Evolutionary conservation across 768 basidiomycete species (phyloP), one percentile per base, ranked within the genome.

Genomic region (Phanerochaete carnosa): DNA sequence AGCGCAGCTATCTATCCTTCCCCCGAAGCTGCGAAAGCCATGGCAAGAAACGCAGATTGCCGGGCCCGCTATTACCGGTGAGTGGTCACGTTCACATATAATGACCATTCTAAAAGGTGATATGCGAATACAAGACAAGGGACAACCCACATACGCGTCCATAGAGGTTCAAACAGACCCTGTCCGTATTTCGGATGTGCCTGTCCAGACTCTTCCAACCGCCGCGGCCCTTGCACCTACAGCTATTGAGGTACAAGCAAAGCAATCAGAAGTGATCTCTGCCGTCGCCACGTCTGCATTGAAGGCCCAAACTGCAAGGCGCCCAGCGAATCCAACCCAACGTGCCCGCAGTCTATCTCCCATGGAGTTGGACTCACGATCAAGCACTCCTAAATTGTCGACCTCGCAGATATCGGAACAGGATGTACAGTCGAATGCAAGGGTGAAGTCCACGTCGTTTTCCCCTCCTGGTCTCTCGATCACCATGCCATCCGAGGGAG

Each of bases 11-110:
- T 30, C 46, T 22, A 56, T 74, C n/a, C 50, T 87, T 29, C 85
- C 85, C 46, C 86, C 86, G 25, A 87, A 86, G 74, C 82, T 87
- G 83, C 78, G 85, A 53, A 79, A 83, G 67, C 79, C 80, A 28
- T 87, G 86, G 85, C 76, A 74, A 45, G 49, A 47, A 25, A 32
- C 45, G 13, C 35, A 13, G 16, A 25, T 16, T 25, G 16, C n/a
- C 3, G 45, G 47, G 28, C 1, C 28, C 25, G 30, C 32, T 30
- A 32, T 19, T 13, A 30, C 19, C 45, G 9, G 51, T 52, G 51
- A 52, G 51, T 52, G 6, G 23, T n/a, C n/a, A n/a, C 51, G 8
- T 52, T 1, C 29, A 33, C 23, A 4, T 5, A 4, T 2, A 33
- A n/a, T 32, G 30, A n/a, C n/a, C 12, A 8, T 13, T 32, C 32